Percentiles rank a stretch among this genome's conserved stretches.
Conservation (phyloP, 345 rosid genomes). For the Eucalyptus pauciflora region DNA sequence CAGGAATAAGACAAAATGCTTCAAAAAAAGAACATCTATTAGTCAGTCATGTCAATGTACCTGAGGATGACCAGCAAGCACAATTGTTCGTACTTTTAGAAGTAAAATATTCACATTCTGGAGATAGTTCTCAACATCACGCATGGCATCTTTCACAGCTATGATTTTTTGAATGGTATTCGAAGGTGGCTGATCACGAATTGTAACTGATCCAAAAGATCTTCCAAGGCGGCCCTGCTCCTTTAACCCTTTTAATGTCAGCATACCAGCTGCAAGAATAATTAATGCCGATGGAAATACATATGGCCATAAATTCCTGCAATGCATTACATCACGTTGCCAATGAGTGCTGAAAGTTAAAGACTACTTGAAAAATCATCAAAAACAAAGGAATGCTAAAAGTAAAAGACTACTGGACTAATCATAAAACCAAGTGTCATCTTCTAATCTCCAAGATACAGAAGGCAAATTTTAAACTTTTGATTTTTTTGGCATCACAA, state of each 20-base stretch:
- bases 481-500: not conserved
- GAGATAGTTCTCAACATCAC: slow-evolving; percentile 64
- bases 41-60: slow-evolving; percentile 13
- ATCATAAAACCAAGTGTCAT: not conserved
- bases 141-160: slow-evolving; percentile 92
- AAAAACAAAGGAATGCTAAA: not conserved
- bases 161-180: slow-evolving; percentile 89
- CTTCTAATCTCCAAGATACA: not conserved
- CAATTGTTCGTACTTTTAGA: slow-evolving; percentile 62
- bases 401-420: not conserved
- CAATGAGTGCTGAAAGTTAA: not conserved
- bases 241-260: slow-evolving; percentile 76
- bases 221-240: slow-evolving; percentile 95
- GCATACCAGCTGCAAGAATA: slow-evolving; percentile 64
- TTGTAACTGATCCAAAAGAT: slow-evolving; percentile 69
- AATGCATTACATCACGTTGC: not conserved
- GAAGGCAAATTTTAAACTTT: not conserved
- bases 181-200: slow-evolving; percentile 93
- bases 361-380: not conserved
- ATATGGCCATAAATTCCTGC: slow-evolving; percentile 70
- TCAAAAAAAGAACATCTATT: not conserved
- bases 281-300: slow-evolving; percentile 53
- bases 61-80: slow-evolving; percentile 95
- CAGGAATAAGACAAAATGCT: not conserved
- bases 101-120: slow-evolving; percentile 82